A percentile compares a stretch with the other conserved stretches of the same genome.
phyloP scores from a whole-genome alignment of 768 basidiomycete species.

The Pisolithus tinctorius region DNA sequence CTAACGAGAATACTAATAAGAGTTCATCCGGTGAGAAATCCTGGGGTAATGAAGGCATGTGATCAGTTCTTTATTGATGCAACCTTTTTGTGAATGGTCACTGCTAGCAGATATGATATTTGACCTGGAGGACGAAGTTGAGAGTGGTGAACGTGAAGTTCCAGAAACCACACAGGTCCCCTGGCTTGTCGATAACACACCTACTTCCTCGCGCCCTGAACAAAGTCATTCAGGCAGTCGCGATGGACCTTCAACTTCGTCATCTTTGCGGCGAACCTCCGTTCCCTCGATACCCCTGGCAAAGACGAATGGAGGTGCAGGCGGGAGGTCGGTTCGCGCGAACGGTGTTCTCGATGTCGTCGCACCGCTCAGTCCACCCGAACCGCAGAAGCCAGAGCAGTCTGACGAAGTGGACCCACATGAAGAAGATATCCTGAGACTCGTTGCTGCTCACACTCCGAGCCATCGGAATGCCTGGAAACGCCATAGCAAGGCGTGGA shows the following conservation, averaged over 20 bases:
- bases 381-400: slow-evolving; percentile 11
- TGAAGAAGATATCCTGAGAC: slow-evolving; percentile 48
- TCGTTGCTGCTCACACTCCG: slow-evolving; percentile 64
- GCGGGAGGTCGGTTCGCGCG: not conserved
- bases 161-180: slow-evolving; percentile 30
- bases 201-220: slow-evolving; percentile 15
- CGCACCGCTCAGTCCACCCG: not conserved
- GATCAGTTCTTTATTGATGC: not conserved
- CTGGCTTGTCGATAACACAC: slow-evolving; percentile 27
- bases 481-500: slow-evolving; percentile 58
- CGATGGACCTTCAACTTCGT: slow-evolving; percentile 47
- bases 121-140: slow-evolving; percentile 51
- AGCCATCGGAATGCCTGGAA: slow-evolving; percentile 71
- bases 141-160: slow-evolving; percentile 23
- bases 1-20: slow-evolving; percentile 27
- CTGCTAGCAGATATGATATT: slow-evolving; percentile 54
- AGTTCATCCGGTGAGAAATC: slow-evolving; percentile 14
- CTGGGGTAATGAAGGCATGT: slow-evolving; percentile 41
- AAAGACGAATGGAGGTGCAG: not conserved
- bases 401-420: slow-evolving; percentile 29
- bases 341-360: slow-evolving; percentile 1
- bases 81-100: slow-evolving; percentile 2
- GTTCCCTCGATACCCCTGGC: slow-evolving; percentile 50
- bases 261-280: slow-evolving; percentile 57
- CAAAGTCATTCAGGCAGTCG: slow-evolving; percentile 25